Base-by-base conservation (phyloP, 73 alveolate species). In the Halteria grandinella region DNA sequence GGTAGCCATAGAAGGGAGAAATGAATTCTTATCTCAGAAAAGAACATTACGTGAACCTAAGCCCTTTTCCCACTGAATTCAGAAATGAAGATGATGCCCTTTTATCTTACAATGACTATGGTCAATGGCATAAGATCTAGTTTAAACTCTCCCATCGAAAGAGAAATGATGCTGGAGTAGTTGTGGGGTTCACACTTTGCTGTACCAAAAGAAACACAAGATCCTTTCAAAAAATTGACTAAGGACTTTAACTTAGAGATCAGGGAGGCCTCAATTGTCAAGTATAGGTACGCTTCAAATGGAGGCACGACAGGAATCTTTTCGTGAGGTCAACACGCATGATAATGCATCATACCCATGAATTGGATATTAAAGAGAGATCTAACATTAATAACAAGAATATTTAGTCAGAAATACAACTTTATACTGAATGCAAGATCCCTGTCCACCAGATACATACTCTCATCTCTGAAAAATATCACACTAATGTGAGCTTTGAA, bases 61-160 rank as follows among this genome's bases (percentile, higher is more conserved):
- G 54, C 3, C 48, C 71, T 24, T 80, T 80, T 55, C 91, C 91
- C 7, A n/a, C 71, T 6, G 85, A 80, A 33, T 69, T 80, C 53
- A 14, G 32, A 25, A 52, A 55, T 21, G 85, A 69, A 32, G 78
- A 55, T 51, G 63, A 80, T 15, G 85, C 91, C 1, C 36, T 80
- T 10, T 10, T 24, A 2, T 29, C 62, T 12, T 80, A 69, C 49
- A 80, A 80, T 31, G 73, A 80, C 21, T 36, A 51, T 36, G 91
- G 91, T 27, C 63, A 34, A 20, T 39, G 64, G 48, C 79, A 70
- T 28, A 49, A 59, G 40, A 45, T 80, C 17, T 40, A 80, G 54
- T 80, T 80, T 44, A 80, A 80, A 47, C 40, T 70, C 17, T 59
- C 63, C 8, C 48, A 41, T 31, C 8, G 85, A 28, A 69, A 43